Base-by-base conservation (phyloP, 352 stramenopile genomes). In the Pythium biforme region DNA sequence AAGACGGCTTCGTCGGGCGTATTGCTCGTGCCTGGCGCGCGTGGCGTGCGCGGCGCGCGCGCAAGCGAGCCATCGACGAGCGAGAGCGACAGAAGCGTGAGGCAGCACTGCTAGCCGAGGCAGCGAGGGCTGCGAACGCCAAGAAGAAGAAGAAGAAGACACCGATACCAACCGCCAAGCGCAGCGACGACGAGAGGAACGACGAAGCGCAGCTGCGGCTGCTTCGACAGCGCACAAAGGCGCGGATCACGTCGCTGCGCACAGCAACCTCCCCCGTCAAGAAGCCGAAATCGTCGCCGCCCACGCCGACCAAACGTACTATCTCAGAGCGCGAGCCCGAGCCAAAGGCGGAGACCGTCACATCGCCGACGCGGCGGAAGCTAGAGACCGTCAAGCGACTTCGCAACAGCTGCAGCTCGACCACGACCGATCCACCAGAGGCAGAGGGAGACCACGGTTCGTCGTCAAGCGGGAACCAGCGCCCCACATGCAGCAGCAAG, bases 371-470 rank as follows among this genome's bases (percentile, higher is more conserved):
- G 17, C 48, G 62, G 3, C 56, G 62, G 11, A 69, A 64, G 37
- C 41, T 69, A 4, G 55, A 69, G 50, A 39, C 22, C n/a, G 62
- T 69, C 29, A 64, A 64, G 50, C 55, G 43, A 19, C 41, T 61
- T 8, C 53, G 61, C 11, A 25, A n/a, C n/a, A n/a, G n/a, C n/a
- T n/a, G n/a, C n/a, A n/a, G n/a, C n/a, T n/a, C n/a, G n/a, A n/a
- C n/a, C n/a, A n/a, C n/a, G n/a, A 33, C 37, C 14, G 14, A 43
- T n/a, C 9, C 37, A n/a, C n/a, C n/a, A n/a, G n/a, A n/a, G n/a
- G n/a, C n/a, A n/a, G n/a, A n/a, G n/a, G n/a, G n/a, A n/a, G n/a
- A n/a, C n/a, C n/a, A n/a, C n/a, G n/a, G n/a, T n/a, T n/a, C n/a
- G n/a, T n/a, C n/a, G n/a, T n/a, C 48, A 7, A 1, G 53, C 47